Conservation (phyloP, 306 rosid species). For the Myrica gale region DNA sequence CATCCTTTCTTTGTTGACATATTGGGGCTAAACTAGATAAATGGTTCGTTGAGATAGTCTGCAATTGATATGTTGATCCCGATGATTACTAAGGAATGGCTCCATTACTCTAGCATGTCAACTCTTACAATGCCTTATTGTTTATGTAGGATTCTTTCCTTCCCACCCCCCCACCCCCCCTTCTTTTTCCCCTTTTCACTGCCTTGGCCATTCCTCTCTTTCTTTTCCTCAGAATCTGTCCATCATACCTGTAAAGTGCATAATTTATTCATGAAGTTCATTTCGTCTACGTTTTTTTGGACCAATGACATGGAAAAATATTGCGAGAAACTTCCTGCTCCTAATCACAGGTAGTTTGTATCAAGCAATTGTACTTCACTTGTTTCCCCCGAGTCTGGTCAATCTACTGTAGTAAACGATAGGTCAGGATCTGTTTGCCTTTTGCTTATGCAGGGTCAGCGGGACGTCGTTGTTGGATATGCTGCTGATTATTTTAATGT, state of each 20-base stretch:
- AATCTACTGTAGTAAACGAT: background rate
- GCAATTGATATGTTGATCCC: slow-evolving; percentile 19
- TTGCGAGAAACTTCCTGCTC: slow-evolving; percentile 17
- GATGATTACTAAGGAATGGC: slow-evolving; percentile 26
- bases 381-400: background rate
- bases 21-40: background rate
- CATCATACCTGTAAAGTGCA: slow-evolving; percentile 60
- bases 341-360: slow-evolving; percentile 18
- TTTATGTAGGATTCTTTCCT: slow-evolving; percentile 58
- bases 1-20: slow-evolving; percentile 15
- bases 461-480: background rate
- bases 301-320: slow-evolving; percentile 31
- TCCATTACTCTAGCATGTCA: slow-evolving; percentile 40
- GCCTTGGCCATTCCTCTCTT: slow-evolving; percentile 22
- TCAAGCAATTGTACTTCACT: background rate
- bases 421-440: background rate
- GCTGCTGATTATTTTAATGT: background rate
- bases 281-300: slow-evolving; percentile 40
- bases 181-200: slow-evolving; percentile 6
- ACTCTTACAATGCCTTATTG: slow-evolving; percentile 50
- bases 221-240: slow-evolving; percentile 24
- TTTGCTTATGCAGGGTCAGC: background rate
- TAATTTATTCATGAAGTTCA: slow-evolving; percentile 45
- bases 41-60: too few species aligned
- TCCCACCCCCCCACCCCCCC: background rate